Conservation (phyloP, 331 rosid species). For the Spiraea crenata region DNA sequence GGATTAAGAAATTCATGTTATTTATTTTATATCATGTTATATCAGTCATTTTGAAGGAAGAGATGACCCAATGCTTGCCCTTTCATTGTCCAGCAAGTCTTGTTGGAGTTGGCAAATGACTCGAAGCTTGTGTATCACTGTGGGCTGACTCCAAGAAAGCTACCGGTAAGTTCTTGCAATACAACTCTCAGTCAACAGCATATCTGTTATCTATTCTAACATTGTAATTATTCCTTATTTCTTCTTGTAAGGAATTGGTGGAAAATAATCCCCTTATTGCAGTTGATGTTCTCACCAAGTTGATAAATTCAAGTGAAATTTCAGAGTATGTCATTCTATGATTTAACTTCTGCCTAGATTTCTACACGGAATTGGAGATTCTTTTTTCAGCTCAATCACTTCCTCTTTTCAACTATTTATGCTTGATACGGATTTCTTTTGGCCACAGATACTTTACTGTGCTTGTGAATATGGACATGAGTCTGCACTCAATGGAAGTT, state of each 20-base stretch:
- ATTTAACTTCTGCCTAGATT: constrained; percentile 17
- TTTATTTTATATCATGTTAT: constrained; percentile 13
- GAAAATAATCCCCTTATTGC: constrained; percentile 96
- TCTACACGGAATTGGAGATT: not conserved
- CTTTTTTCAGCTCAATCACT: not conserved
- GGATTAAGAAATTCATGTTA: constrained; percentile 18
- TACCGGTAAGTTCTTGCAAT: constrained; percentile 62
- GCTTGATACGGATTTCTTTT: constrained; percentile 19
- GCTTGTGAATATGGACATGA: constrained; percentile 98
- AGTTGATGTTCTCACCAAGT: constrained; percentile 88
- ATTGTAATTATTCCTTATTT: constrained; percentile 20
- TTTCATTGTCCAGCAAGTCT: constrained; percentile 65
- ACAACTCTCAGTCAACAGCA: constrained; percentile 14
- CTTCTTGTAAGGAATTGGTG: constrained; percentile 76
- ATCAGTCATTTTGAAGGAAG: constrained; percentile 28
- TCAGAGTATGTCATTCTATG: constrained; percentile 58
- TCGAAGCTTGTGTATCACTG: constrained; percentile 95
- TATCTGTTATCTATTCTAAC: constrained; percentile 3
- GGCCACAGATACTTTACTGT: constrained; percentile 89
- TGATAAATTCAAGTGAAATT: constrained; percentile 87
- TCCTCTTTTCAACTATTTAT: constrained; percentile 2
- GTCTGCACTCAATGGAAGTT: constrained; percentile 99
- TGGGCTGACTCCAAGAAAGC: constrained; percentile 91
- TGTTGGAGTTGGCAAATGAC: constrained; percentile 71
- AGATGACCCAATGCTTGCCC: constrained; percentile 28